A percentile compares a stretch with the other conserved stretches of the same genome.
These are phyloP conservation scores for Flaveria sonorensis DNA, from an alignment of 129 eudicot genomes.

Conservation along the genomic window DNA sequence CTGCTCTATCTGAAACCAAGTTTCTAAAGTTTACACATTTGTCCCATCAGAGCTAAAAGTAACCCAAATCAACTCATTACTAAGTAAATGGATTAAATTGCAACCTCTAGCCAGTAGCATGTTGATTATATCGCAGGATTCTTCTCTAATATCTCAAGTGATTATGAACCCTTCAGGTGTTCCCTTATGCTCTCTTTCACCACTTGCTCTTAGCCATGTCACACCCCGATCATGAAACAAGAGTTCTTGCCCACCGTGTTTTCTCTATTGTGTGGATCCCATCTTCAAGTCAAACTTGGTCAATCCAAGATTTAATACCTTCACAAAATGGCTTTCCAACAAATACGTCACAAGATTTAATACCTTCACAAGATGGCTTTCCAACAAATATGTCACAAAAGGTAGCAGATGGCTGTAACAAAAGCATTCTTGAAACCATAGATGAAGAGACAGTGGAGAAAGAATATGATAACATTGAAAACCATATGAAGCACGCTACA, in stretches of 20 bases:
- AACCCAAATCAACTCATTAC: not conserved
- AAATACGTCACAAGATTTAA: not conserved
- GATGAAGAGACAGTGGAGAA: slow-evolving; percentile 32
- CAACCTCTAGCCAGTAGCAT: not conserved
- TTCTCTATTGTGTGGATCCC: slow-evolving; percentile 48
- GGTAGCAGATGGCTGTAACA: slow-evolving; percentile 30
- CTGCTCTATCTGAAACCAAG: not conserved
- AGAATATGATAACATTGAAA: slow-evolving; percentile 30
- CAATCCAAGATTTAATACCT: slow-evolving; percentile 20
- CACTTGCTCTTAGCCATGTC: slow-evolving; percentile 83
- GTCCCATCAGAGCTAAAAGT: not conserved
- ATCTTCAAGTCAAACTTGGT: slow-evolving; percentile 38
- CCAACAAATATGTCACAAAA: slow-evolving; percentile 27
- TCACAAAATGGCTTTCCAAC: slow-evolving; percentile 25
- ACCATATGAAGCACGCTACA: not conserved
- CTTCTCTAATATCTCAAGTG: slow-evolving; percentile 25
- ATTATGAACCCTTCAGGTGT: slow-evolving; percentile 60
- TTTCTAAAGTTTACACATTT: slow-evolving; percentile 4
- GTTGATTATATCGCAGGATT: not conserved
- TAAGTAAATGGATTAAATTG: not conserved
- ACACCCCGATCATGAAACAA: slow-evolving; percentile 76
- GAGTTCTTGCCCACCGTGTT: slow-evolving; percentile 63
- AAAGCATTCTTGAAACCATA: slow-evolving; percentile 13
- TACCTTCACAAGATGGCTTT: slow-evolving; percentile 17
- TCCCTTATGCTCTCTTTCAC: slow-evolving; percentile 85